These are phyloP conservation scores for Magnaporthiopsis rhizophila DNA, from an alignment of 2,329 filamentous ascomycete species.

Conservation along the genomic window DNA sequence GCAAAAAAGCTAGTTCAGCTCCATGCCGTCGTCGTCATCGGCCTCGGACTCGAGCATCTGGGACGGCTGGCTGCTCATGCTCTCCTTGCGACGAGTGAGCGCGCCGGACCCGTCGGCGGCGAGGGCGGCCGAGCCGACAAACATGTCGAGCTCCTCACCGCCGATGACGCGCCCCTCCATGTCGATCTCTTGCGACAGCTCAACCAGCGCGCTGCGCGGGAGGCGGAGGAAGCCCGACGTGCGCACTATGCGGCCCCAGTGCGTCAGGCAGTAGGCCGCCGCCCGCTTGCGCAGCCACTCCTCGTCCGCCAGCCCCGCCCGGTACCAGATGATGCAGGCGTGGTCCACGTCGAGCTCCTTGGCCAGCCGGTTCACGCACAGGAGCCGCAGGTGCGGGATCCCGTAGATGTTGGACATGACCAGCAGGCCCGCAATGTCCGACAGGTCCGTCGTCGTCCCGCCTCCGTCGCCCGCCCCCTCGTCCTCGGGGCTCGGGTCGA, in stretches of 20 bases:
- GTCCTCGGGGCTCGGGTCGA: constrained; percentile 46
- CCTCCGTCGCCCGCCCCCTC: constrained; percentile 34
- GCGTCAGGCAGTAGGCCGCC: constrained; percentile 78
- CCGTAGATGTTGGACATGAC: constrained; percentile 99
- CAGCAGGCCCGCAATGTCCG: constrained; percentile 85
- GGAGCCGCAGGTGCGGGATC: constrained; percentile 81
- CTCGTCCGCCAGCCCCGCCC: constrained; percentile 80
- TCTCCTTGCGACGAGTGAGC: constrained; percentile 43
- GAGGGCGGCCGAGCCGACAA: constrained; percentile 38
- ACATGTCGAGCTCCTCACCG: constrained; percentile 68
- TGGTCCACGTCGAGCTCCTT: constrained; percentile 91
- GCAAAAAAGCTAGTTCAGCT: constrained; percentile 11
- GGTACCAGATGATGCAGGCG: constrained; percentile 93
- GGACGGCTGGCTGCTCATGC: constrained; percentile 50
- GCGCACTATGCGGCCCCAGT: constrained; percentile 91
- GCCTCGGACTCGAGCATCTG: constrained; percentile 48
- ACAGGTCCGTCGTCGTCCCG: constrained; percentile 67
- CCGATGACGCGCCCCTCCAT: constrained; percentile 85
- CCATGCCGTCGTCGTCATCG: constrained; percentile 18
- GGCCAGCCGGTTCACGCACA: constrained; percentile 84
- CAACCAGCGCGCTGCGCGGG: constrained; percentile 71
- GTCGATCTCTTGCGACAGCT: constrained; percentile 89
- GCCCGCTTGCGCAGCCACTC: constrained; percentile 89
- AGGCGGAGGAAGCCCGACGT: constrained; percentile 80
- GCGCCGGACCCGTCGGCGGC: constrained; percentile 31